A percentile compares a stretch with the other conserved stretches of the same genome.
These are phyloP conservation scores for Parmelia sp. DNA, from an alignment of 495 filamentous ascomycete species.

Conservation along the genomic window DNA sequence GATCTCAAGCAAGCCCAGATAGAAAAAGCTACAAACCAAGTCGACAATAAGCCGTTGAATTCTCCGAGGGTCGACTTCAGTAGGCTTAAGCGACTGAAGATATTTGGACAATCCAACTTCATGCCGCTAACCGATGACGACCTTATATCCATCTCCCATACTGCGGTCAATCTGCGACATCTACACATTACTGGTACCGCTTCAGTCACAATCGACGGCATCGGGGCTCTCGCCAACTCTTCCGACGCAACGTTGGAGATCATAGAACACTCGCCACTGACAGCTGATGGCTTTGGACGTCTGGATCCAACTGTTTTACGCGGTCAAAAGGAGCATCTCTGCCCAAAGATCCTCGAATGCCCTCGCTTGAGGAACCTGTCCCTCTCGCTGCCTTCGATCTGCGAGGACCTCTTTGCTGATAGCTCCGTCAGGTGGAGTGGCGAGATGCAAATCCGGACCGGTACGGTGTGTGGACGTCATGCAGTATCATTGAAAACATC, in stretches of 20 bases:
- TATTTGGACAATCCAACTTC: constrained; percentile 48
- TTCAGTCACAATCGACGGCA: constrained; percentile 43
- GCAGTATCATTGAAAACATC: constrained; percentile 20
- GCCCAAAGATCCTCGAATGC: constrained; percentile 40
- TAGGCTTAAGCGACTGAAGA: constrained; percentile 42
- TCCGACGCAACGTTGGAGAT: constrained; percentile 42
- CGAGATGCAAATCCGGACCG: constrained; percentile 44
- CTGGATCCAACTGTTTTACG: constrained; percentile 32
- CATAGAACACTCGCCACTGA: constrained; percentile 48
- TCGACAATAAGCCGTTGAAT: constrained; percentile 28
- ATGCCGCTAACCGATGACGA: constrained; percentile 47
- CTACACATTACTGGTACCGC: constrained; percentile 48
- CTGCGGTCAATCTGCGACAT: constrained; percentile 44
- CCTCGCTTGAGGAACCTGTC: constrained; percentile 42
- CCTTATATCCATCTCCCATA: constrained; percentile 41
- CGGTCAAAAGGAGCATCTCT: constrained; percentile 37
- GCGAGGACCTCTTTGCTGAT: constrained; percentile 42
- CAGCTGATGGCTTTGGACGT: constrained; percentile 45
- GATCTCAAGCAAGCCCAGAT: constrained; percentile 37
- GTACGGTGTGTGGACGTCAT: constrained; percentile 37
- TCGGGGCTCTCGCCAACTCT: constrained; percentile 43
- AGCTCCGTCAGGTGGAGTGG: constrained; percentile 40
- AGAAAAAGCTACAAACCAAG: constrained; percentile 21
- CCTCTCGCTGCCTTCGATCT: constrained; percentile 44
- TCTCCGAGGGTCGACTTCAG: constrained; percentile 38